These are phyloP conservation scores for Ricinus communis DNA, from an alignment of 345 rosid genomes.

Conservation along the genomic window DNA sequence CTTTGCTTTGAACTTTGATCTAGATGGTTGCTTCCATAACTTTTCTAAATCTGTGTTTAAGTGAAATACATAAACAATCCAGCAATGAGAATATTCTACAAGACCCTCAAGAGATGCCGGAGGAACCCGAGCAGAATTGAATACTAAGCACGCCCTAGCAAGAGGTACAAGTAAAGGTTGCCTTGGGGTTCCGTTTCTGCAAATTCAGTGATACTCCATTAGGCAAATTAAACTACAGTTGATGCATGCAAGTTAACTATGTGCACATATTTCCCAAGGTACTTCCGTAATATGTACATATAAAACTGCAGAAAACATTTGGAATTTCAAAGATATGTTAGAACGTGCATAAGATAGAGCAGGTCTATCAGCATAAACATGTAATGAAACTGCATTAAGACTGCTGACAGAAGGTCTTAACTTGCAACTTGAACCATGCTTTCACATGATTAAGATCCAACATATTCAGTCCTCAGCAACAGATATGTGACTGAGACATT, in stretches of 20 bases:
- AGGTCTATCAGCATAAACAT: not conserved
- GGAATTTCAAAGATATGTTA: not conserved
- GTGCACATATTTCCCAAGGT: not conserved
- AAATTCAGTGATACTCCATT: constrained; percentile 12
- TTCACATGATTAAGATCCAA: not conserved
- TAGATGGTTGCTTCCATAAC: constrained; percentile 85
- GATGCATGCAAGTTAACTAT: not conserved
- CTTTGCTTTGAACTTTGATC: constrained; percentile 93
- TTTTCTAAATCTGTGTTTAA: constrained; percentile 87
- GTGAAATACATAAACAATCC: constrained; percentile 91
- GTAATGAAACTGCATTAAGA: not conserved
- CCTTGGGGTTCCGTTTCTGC: constrained; percentile 90
- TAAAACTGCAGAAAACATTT: not conserved
- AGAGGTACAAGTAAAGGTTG: constrained; percentile 88
- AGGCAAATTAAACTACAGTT: not conserved
- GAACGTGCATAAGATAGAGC: not conserved
- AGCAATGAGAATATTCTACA: constrained; percentile 84
- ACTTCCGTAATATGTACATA: not conserved
- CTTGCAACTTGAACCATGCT: not conserved
- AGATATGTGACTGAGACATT: not conserved
- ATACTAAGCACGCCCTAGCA: constrained; percentile 72
- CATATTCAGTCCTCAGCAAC: too few relatives aligned
- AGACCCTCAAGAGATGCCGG: constrained; percentile 95
- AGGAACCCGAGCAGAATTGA: constrained; percentile 73
- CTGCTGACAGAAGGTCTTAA: not conserved